These are phyloP conservation scores for Vaccinium macrocarpon DNA, from an alignment of 148 eudicot species.

Conservation along the genomic window DNA sequence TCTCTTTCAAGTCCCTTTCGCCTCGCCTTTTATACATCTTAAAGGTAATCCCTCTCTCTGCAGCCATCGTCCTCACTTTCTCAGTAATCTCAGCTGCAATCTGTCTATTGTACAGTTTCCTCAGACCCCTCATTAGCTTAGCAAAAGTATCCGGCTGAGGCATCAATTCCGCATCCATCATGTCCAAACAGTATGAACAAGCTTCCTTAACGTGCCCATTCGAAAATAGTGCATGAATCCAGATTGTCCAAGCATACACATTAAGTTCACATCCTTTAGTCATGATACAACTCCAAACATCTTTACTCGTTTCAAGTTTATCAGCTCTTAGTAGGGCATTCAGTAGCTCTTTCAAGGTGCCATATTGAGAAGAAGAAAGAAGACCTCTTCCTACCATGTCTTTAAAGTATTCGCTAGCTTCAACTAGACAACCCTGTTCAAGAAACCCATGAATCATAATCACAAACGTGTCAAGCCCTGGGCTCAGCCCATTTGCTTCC, in stretches of 20 bases:
- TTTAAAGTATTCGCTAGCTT: slow-evolving; percentile 81
- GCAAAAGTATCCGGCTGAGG: slow-evolving; percentile 91
- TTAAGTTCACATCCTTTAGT: slow-evolving; percentile 80
- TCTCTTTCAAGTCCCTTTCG: slow-evolving; percentile 87
- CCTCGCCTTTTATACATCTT: slow-evolving; percentile 96
- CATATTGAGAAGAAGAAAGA: slow-evolving; percentile 78
- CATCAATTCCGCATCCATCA: slow-evolving; percentile 90
- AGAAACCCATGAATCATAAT: slow-evolving; percentile 67
- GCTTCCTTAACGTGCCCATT: slow-evolving; percentile 91
- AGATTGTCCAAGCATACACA: slow-evolving; percentile 92
- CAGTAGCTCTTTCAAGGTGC: slow-evolving; percentile 65
- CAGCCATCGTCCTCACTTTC: slow-evolving; percentile 91
- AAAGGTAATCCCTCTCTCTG: slow-evolving; percentile 75
- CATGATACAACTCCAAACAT: slow-evolving; percentile 73
- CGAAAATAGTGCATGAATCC: slow-evolving; percentile 91
- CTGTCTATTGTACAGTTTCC: slow-evolving; percentile 70
- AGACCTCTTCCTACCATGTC: slow-evolving; percentile 89
- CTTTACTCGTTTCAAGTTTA: slow-evolving; percentile 76
- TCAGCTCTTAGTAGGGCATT: slow-evolving; percentile 75
- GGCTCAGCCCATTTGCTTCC: slow-evolving; percentile 63
- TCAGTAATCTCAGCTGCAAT: slow-evolving; percentile 96
- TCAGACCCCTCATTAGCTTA: slow-evolving; percentile 81
- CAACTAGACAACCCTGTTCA: slow-evolving; percentile 56
- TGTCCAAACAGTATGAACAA: slow-evolving; percentile 83
- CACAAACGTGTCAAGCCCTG: slow-evolving; percentile 67